Evolutionary conservation across 495 filamentous ascomycete species (phyloP).

Genomic region (Elaphomyces granulatus): DNA sequence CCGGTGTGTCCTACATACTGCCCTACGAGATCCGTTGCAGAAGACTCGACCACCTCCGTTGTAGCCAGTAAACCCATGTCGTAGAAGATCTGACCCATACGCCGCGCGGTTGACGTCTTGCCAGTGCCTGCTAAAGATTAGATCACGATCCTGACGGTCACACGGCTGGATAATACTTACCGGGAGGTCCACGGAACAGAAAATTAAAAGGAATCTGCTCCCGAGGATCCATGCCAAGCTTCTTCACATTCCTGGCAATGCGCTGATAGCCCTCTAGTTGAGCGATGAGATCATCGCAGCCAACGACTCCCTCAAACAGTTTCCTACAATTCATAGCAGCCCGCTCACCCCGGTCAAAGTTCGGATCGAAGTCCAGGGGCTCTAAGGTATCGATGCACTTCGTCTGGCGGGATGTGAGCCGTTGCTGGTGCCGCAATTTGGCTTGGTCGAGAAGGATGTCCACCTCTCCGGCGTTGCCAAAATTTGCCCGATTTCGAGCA

Average conservation of each 20-base stretch:
- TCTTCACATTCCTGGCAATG: conserved; percentile 35
- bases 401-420: conserved; percentile 18
- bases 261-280: conserved; percentile 47
- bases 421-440: conserved; percentile 42
- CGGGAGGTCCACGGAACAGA: conserved; percentile 49
- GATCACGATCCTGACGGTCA: not conserved
- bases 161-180: conserved; percentile 18
- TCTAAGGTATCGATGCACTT: conserved; percentile 29
- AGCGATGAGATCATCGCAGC: conserved; percentile 45
- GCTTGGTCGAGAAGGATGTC: conserved; percentile 49
- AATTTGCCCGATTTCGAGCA: conserved; percentile 32
- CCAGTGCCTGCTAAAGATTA: conserved; percentile 41
- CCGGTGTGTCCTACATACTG: conserved; percentile 38
- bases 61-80: conserved; percentile 50
- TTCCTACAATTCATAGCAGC: conserved; percentile 35
- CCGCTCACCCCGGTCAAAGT: conserved; percentile 42
- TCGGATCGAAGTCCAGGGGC: conserved; percentile 51
- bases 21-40: conserved; percentile 47
- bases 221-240: conserved; percentile 39
- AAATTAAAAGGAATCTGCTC: conserved; percentile 46
- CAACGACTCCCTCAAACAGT: conserved; percentile 53
- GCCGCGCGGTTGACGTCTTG: conserved; percentile 57
- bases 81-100: conserved; percentile 61
- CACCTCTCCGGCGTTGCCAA: conserved; percentile 44
- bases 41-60: conserved; percentile 41